Evolutionary conservation across 2,329 filamentous ascomycete genomes (phyloP), one percentile per base, ranked within the genome.

Genomic region (Pseudocercospora cruenta): DNA sequence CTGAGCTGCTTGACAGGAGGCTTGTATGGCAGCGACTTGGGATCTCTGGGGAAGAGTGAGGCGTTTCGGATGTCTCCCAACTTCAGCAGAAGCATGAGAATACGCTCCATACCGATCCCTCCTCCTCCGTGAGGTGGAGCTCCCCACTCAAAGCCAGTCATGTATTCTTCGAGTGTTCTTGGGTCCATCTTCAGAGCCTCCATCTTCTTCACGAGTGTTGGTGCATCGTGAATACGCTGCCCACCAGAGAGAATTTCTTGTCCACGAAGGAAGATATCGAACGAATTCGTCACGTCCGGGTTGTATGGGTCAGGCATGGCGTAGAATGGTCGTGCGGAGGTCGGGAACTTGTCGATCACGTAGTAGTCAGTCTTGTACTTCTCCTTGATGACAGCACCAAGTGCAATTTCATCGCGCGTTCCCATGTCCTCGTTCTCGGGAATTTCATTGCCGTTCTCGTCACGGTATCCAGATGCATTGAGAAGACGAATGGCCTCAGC

Each of bases 241-340:
- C 94, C 94, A 72, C 94, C 94, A 0, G 92, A 94, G 54, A 94
- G 89, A 64, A 97, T 95, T 78, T 97, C 94, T 75, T 97, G 94
- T 0, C 94, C 94, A 31, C 94, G 90, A 51, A 97, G 86, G 81
- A 97, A 97, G 65, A 97, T 96, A 77, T 97, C 94, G 73, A 97
- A 97, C 0, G 94, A 96, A 77, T 96, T 96, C 59, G 94, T 97
- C 77, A 89, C 88, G 36, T 86, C 84, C 12, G 87, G 83, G 74
- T 96, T 87, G 16, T 89, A 83, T 1, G 90, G 86, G 69, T 96
- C 92, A 28, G 90, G 90, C 86, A 96, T 94, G 1, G 94, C 92
- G 76, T 97, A 97, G 80, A 97, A 97, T 0, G 94, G 94, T 51
- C 94, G 88, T 2, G 92, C 94, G 6, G 88, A 90, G 22, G 87